A percentile compares a stretch with the other conserved stretches of the same genome.
These are phyloP conservation scores for Saccharomyces hybrid DNA, from an alignment of 1,139 yeast species.

Conservation along the genomic window DNA sequence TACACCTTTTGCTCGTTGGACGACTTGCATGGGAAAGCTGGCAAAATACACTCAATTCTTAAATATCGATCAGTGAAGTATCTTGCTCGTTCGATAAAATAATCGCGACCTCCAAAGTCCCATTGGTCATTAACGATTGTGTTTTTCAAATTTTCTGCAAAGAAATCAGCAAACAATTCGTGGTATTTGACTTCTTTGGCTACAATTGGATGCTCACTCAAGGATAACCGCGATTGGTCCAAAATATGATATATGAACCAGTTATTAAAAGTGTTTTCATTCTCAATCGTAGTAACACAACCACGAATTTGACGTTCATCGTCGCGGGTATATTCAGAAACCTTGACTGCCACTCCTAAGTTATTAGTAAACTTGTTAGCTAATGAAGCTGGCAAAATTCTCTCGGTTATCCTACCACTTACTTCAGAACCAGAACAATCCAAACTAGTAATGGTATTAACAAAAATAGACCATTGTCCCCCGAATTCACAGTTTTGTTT, in stretches of 20 bases:
- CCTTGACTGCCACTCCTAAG: conserved; percentile 20
- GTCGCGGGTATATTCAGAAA: conserved; percentile 27
- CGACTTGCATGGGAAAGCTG: conserved; percentile 60
- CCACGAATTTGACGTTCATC: conserved; percentile 34
- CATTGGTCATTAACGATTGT: conserved; percentile 43
- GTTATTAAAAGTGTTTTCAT: conserved; percentile 30
- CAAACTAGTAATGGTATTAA: conserved; percentile 5
- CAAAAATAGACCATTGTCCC: conserved; percentile 25
- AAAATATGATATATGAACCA: conserved; percentile 35
- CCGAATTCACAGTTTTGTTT: conserved; percentile 28
- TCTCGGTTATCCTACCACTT: conserved; percentile 18
- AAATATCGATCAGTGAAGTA: conserved; percentile 44
- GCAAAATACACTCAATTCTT: conserved; percentile 49
- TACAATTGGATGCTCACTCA: conserved; percentile 15
- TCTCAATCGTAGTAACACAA: conserved; percentile 28
- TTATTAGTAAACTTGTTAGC: conserved; percentile 20
- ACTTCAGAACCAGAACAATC: conserved; percentile 11
- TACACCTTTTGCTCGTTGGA: conserved; percentile 50
- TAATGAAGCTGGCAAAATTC: conserved; percentile 13
- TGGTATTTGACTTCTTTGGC: conserved; percentile 20
- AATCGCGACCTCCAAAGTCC: conserved; percentile 39
- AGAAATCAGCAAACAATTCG: conserved; percentile 32
- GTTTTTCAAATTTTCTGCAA: conserved; percentile 42
- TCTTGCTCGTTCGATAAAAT: conserved; percentile 38
- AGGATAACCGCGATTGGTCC: conserved; percentile 28